Percentiles rank a stretch among this genome's conserved stretches.
Conservation (phyloP, 305 asterid species). For the Fraxinus xanthoxyloides region DNA sequence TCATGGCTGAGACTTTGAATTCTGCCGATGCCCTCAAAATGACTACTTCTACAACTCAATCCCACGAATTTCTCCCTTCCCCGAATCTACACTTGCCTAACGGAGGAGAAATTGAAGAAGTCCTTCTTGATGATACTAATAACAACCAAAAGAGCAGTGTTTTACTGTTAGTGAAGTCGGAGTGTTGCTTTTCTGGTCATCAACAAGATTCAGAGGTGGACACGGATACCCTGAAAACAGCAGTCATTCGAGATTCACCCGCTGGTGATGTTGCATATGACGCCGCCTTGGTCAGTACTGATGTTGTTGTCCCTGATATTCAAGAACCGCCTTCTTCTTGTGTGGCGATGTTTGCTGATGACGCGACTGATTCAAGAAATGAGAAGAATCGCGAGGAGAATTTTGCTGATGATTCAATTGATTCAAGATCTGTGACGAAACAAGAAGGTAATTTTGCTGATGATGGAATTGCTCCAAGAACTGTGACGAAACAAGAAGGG, state of each 20-base stretch:
- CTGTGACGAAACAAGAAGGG: background rate
- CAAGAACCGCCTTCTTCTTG: background rate
- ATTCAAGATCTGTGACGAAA: background rate
- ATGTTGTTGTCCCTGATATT: background rate
- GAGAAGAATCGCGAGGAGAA: background rate
- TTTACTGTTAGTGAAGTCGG: conserved; percentile 14
- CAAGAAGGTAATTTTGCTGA: background rate
- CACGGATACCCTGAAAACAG: background rate
- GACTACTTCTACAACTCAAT: background rate
- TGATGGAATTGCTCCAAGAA: background rate
- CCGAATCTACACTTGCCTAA: conserved; percentile 7
- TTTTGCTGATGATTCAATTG: background rate
- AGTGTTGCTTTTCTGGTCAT: background rate
- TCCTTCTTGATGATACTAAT: background rate
- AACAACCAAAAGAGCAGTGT: background rate
- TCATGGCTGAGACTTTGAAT: conserved; percentile 19
- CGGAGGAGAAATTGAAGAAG: background rate
- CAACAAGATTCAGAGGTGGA: background rate
- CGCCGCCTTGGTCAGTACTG: background rate
- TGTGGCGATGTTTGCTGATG: background rate
- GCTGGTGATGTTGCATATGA: background rate
- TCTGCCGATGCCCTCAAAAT: background rate
- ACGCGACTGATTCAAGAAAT: background rate
- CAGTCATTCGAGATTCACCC: conserved; percentile 1
- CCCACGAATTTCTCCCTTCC: conserved; percentile 17